Evolutionary conservation across 73 alveolate genomes (phyloP), one percentile per base, ranked within the genome.

Genomic region (Stentor coeruleus): DNA sequence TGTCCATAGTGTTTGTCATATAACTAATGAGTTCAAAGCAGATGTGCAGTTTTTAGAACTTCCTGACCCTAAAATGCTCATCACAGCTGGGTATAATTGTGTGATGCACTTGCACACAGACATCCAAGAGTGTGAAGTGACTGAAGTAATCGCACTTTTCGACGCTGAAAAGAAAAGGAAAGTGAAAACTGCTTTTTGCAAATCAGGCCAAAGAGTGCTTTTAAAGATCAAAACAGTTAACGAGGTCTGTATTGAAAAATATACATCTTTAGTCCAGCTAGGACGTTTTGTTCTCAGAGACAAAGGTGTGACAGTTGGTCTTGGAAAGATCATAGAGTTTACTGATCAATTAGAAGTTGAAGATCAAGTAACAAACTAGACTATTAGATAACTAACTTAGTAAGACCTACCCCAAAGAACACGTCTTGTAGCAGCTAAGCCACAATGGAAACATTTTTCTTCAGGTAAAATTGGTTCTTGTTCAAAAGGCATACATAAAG

Each of bases 401-500:
- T 97, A 97, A 58, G 99, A 94, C 90, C 98, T 95, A 86, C 98
- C 99, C 99, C 99, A 97, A 55, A 95, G 86, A 35, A 96, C 98
- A 55, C 82, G 77, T 35, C 82, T 84, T 82, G 84, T 90, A 26
- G 99, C 99, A 72, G 91, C 89, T 39, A 93, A 86, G 76, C 99
- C 98, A 90, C 99, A 92, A 82, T 83, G 82, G 98, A 98, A 98
- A 91, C 99, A 98, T 77, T 92, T 88, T 26, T 94, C 91, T 28
- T 97, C 99, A 31, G 86, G 97, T 30, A 86, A 84, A 57, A 94
- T 88, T 38, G 89, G 91, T 3, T 93, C 95, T 84, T 96, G 98
- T 35, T 92, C 81, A 39, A 94, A 85, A 81, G 99, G 99, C 87
- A 94, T 90, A 88, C 98, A 93, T 41, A 98, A 91, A 55, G 99